A percentile compares a stretch with the other conserved stretches of the same genome.
Conservation (phyloP, 2,329 filamentous ascomycete species). For the Aspergillus hiratsukae region DNA sequence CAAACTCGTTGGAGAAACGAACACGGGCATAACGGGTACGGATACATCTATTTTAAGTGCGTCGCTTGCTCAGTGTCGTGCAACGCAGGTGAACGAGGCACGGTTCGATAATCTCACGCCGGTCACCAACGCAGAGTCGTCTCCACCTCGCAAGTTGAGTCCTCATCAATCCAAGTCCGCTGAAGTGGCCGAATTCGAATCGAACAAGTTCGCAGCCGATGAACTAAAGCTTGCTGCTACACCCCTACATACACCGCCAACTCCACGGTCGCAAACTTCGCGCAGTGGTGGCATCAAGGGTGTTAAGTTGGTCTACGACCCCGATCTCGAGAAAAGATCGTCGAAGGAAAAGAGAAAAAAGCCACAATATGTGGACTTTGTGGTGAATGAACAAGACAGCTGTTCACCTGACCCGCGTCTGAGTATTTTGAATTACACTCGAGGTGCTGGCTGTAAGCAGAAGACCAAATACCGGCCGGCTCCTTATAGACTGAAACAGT, state of each 20-base stretch:
- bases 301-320: slow-evolving; percentile 59
- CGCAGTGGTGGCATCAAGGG: slow-evolving; percentile 52
- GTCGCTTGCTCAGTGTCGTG: slow-evolving; percentile 47
- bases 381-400: slow-evolving; percentile 53
- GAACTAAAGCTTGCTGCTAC: slow-evolving; percentile 33
- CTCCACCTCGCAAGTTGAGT: slow-evolving; percentile 56
- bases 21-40: slow-evolving; percentile 67
- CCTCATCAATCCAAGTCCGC: slow-evolving; percentile 44
- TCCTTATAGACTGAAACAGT: slow-evolving; percentile 76
- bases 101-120: slow-evolving; percentile 56
- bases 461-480: slow-evolving; percentile 66
- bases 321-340: slow-evolving; percentile 56
- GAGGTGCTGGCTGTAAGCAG: slow-evolving; percentile 61
- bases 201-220: slow-evolving; percentile 24
- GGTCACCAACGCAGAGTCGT: slow-evolving; percentile 62
- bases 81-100: slow-evolving; percentile 53
- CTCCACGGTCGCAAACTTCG: slow-evolving; percentile 47
- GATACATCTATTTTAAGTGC: slow-evolving; percentile 68
- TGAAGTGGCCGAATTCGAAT: slow-evolving; percentile 25
- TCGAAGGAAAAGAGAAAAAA: slow-evolving; percentile 53
- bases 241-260: slow-evolving; percentile 41
- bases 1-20: slow-evolving; percentile 61
- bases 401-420: slow-evolving; percentile 79
- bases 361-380: slow-evolving; percentile 50
- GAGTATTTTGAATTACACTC: slow-evolving; percentile 58